A percentile compares a stretch with the other conserved stretches of the same genome.
Conservation (phyloP, 805 yeast species). For the Candida taoyuanica region DNA sequence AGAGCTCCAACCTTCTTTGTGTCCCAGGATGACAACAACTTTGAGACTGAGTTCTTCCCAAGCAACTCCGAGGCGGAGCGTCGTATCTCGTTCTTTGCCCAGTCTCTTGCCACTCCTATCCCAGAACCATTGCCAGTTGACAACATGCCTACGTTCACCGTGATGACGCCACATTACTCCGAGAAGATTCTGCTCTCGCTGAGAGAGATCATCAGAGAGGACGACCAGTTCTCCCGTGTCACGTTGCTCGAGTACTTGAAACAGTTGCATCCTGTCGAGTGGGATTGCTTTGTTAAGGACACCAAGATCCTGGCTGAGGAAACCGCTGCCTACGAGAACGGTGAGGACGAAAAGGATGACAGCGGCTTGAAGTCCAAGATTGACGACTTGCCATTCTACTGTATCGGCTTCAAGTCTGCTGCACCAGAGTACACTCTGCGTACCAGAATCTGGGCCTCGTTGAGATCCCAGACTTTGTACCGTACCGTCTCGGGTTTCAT, state of each 20-base stretch:
- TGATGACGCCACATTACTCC: conserved; percentile 91
- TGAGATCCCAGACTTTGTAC: conserved; percentile 93
- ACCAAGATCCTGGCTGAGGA: conserved; percentile 94
- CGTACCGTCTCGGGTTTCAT: conserved; percentile 97
- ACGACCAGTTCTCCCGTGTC: conserved; percentile 92
- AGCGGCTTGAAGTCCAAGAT: conserved; percentile 75
- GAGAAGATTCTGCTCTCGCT: conserved; percentile 92
- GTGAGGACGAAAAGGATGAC: conserved; percentile 50
- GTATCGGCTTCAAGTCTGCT: conserved; percentile 96
- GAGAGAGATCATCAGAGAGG: conserved; percentile 95
- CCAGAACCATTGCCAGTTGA: conserved; percentile 99
- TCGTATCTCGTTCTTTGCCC: conserved; percentile 99
- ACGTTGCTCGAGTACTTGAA: conserved; percentile 91
- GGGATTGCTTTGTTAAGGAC: conserved; percentile 97
- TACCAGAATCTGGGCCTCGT: conserved; percentile 98
- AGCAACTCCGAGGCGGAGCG: conserved; percentile 97
- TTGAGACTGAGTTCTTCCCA: conserved; percentile 97
- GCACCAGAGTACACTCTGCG: conserved; percentile 95
- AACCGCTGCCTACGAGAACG: conserved; percentile 65
- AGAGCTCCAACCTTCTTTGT: conserved; percentile 99
- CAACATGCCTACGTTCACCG: conserved; percentile 99
- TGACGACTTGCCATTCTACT: conserved; percentile 90
- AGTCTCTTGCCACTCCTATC: conserved; percentile 96
- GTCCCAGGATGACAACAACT: conserved; percentile 89
- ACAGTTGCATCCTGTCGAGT: conserved; percentile 92